Base-by-base conservation (phyloP, 169 alveolate species). In the Plasmodium knowlesi region DNA sequence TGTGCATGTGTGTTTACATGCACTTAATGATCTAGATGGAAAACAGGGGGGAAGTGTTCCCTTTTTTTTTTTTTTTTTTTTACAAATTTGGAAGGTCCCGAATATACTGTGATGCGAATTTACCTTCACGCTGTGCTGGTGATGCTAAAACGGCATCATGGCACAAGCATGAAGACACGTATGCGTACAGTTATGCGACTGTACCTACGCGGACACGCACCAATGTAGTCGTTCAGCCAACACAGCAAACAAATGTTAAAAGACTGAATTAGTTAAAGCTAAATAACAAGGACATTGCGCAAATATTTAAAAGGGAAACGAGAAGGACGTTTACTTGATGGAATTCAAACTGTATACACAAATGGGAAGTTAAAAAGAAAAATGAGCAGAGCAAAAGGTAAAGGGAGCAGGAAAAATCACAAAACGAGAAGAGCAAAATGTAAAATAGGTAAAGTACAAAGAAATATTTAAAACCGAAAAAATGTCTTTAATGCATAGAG, bases 401-500 rank as follows among this genome's bases (percentile, higher is more conserved):
- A 79, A 39, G 39, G n/a, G 19, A n/a, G 32, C 32, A 79, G 73
- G 19, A 16, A 1, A 79, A 79, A 79, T 25, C 16, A 37, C 50
- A 19, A 25, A 28, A n/a, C 2, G 76, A 61, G 34, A 5, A 61
- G 34, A 4, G 53, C 16, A 73, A 73, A 30, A 73, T 3, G 28
- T 0, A 79, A 79, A 79, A 79, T 19, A 19, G 30, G 57, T 46
- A 79, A 70, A 39, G 57, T 79, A 79, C 28, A 79, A 46, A 46
- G 72, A 79, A 79, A 25, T 19, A 32, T 9, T 79, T 12, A 46
- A 79, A 19, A 79, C 32, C 50, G 37, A 46, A 79, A 43, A 39
- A 39, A 43, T 41, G 57, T 79, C 85, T 79, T 79, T 46, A 34
- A 79, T 41, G 61, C 85, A 79, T 6, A 79, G 53, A 12, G 43